A percentile compares a stretch with the other conserved stretches of the same genome.
Conservation (phyloP, 2,329 filamentous ascomycete species). For the Neofusicoccum sp. region DNA sequence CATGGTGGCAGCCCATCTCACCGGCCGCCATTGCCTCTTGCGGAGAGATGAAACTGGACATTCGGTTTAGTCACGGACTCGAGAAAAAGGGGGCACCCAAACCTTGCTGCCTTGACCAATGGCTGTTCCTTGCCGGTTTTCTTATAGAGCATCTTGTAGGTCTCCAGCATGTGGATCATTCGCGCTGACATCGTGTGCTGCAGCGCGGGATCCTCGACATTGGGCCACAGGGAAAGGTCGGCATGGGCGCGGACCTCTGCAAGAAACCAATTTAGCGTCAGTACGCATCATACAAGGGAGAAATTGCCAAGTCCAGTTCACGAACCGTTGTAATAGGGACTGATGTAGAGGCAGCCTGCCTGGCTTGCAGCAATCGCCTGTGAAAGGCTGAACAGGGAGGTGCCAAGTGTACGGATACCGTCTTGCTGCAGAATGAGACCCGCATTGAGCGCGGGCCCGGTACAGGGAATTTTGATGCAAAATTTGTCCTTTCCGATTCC, state of each 20-base stretch:
- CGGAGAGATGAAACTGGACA: slow-evolving; percentile 41
- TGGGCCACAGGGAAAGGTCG: slow-evolving; percentile 46
- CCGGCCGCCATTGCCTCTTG: slow-evolving; percentile 49
- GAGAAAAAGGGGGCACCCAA: not conserved
- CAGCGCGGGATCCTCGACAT: slow-evolving; percentile 47
- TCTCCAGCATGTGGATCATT: slow-evolving; percentile 50
- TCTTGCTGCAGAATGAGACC: slow-evolving; percentile 44
- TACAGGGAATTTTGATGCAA: slow-evolving; percentile 54
- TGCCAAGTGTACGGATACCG: slow-evolving; percentile 50
- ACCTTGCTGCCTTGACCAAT: slow-evolving; percentile 49
- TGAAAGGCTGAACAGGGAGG: slow-evolving; percentile 47
- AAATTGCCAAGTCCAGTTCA: not conserved
- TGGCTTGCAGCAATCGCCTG: slow-evolving; percentile 53
- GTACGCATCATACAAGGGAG: not conserved
- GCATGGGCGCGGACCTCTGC: slow-evolving; percentile 46
- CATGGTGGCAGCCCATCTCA: slow-evolving; percentile 49
- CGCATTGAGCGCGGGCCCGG: slow-evolving; percentile 48
- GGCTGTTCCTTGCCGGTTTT: slow-evolving; percentile 52
- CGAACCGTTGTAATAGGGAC: slow-evolving; percentile 51
- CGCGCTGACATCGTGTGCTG: slow-evolving; percentile 50
- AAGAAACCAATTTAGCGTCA: not conserved
- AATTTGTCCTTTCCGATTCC: slow-evolving; percentile 48
- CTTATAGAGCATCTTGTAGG: slow-evolving; percentile 46
- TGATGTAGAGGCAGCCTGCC: slow-evolving; percentile 49
- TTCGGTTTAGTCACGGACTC: slow-evolving; percentile 12